Conservation (phyloP, 2,329 filamentous ascomycete genomes). For the Hymenoscyphus repandus region DNA sequence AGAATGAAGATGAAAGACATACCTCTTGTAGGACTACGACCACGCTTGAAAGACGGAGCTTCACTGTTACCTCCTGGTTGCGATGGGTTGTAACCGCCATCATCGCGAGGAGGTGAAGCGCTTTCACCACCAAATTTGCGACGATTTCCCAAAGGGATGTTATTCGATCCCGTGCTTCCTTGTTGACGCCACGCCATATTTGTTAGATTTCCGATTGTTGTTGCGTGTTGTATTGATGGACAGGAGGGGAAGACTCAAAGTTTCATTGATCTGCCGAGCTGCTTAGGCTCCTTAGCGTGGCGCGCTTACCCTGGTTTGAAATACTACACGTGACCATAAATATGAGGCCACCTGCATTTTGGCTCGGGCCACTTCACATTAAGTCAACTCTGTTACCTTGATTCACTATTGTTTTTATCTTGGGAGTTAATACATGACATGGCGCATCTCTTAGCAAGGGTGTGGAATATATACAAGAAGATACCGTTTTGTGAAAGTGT, state of each 20-base stretch:
- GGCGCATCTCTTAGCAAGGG: no score
- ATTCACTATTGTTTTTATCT: no score
- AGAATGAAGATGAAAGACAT: conserved; percentile 32
- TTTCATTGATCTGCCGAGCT: not conserved
- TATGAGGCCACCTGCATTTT: no score
- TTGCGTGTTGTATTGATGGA: not conserved
- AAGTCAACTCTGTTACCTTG: no score
- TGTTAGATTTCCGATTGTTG: conserved; percentile 20
- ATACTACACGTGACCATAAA: no score
- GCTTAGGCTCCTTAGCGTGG: not conserved
- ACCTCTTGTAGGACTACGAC: conserved; percentile 85
- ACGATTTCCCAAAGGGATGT: conserved; percentile 84
- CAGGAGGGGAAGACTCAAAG: not conserved
- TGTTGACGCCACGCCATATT: conserved; percentile 63
- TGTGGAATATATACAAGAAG: no score
- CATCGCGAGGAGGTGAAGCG: conserved; percentile 31
- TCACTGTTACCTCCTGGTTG: conserved; percentile 21
- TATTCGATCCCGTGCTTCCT: conserved; percentile 97
- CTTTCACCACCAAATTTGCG: conserved; percentile 69
- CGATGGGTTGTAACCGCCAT: conserved; percentile 25
- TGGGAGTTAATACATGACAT: no score
- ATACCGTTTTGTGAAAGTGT: no score
- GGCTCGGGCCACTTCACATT: no score
- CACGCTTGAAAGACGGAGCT: conserved; percentile 61
- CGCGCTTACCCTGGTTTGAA: no score